A percentile compares a stretch with the other conserved stretches of the same genome.
Evolutionary conservation across 768 basidiomycete species (phyloP).

Genomic region (Phaeolepiota aurea): DNA sequence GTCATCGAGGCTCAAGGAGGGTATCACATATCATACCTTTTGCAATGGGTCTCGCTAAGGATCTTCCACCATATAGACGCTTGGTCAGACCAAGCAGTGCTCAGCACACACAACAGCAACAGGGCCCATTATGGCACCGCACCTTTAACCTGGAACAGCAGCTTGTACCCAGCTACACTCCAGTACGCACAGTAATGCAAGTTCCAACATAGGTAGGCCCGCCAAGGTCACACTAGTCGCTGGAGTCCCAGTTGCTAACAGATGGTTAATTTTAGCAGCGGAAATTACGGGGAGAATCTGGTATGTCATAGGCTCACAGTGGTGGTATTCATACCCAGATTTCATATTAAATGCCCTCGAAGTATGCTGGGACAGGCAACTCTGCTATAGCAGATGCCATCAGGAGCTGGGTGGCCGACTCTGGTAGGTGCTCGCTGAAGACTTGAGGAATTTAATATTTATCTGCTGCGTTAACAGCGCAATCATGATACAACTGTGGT

Average conservation of each 20-base stretch:
- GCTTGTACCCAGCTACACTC: constrained; percentile 11
- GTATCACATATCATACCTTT: too few species aligned
- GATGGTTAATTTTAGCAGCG: too few species aligned
- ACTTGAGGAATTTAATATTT: too few species aligned
- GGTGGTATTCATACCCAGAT: not conserved
- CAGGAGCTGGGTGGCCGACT: constrained; percentile 18
- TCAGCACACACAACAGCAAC: not conserved
- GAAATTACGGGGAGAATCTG: constrained; percentile 20
- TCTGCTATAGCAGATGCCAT: constrained; percentile 13
- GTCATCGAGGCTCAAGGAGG: too few species aligned
- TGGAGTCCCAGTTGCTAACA: too few species aligned
- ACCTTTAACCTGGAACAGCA: constrained; percentile 13
- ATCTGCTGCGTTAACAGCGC: not conserved
- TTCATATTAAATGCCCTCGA: not conserved
- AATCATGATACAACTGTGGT: constrained; percentile 16
- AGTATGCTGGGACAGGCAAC: constrained; percentile 11
- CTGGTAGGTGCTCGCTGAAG: constrained; percentile 13
- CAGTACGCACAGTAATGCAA: constrained; percentile 15
- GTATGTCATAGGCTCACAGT: constrained; percentile 7
- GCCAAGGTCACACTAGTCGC: not conserved
- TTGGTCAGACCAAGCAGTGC: not conserved
- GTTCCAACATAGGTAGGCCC: constrained; percentile 16
- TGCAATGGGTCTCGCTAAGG: too few species aligned
- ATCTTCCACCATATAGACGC: too few species aligned
- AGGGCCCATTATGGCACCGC: constrained; percentile 15